phyloP scores from a whole-genome alignment of 2,329 filamentous ascomycete species.

The Alternaria brassicae region DNA sequence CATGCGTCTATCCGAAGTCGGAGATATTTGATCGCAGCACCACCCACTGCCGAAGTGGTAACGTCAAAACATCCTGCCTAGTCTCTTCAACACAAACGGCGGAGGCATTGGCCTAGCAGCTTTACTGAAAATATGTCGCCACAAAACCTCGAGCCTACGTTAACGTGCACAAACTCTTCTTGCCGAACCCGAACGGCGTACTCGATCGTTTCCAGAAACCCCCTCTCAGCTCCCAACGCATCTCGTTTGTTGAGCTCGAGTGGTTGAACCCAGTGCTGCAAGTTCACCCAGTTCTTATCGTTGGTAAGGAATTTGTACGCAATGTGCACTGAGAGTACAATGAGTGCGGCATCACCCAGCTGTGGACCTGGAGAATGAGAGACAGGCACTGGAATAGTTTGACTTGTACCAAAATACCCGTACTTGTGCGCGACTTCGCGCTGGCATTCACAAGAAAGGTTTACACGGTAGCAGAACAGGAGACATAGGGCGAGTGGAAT shows the following conservation, averaged over 20 bases:
- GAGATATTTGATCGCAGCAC: too few species aligned
- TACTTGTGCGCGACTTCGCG: background rate
- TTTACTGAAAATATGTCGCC: background rate
- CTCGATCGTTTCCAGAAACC: background rate
- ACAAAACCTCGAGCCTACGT: background rate
- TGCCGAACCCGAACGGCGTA: background rate
- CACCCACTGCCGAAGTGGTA: too few species aligned
- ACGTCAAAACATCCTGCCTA: background rate
- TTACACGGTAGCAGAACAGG: background rate
- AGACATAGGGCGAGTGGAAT: conserved; percentile 4
- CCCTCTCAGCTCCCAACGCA: background rate
- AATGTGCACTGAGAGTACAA: background rate
- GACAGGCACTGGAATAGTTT: background rate
- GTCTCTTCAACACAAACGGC: background rate
- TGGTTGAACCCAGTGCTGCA: background rate
- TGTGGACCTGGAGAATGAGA: background rate
- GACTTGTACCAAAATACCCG: background rate
- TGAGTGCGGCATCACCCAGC: background rate
- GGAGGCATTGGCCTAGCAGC: background rate
- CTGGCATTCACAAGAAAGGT: background rate
- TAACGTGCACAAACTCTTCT: background rate
- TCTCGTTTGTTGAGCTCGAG: background rate
- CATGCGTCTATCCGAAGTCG: background rate
- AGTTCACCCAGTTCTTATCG: background rate
- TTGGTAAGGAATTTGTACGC: conserved; percentile 1